Conservation (phyloP, 2,329 filamentous ascomycete species). For the Ophiostoma pallidulum region DNA sequence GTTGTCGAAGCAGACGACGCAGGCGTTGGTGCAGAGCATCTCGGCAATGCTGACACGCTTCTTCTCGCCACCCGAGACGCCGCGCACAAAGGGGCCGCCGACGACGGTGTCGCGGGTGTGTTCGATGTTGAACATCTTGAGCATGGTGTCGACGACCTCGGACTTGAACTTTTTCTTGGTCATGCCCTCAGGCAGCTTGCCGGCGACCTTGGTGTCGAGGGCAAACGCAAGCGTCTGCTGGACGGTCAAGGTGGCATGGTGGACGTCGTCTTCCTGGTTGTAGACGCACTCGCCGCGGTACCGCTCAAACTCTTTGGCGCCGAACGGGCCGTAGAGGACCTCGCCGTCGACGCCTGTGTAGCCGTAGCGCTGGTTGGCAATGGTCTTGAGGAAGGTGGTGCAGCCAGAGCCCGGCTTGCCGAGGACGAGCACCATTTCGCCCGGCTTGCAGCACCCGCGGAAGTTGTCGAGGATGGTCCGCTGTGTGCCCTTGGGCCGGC, state of each 20-base stretch:
- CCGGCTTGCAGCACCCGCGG: slow-evolving; percentile 60
- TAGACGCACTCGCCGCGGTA: slow-evolving; percentile 80
- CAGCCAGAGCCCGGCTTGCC: slow-evolving; percentile 67
- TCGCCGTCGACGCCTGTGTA: slow-evolving; percentile 54
- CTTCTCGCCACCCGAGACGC: slow-evolving; percentile 69
- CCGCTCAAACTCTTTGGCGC: slow-evolving; percentile 58
- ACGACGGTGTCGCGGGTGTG: slow-evolving; percentile 80
- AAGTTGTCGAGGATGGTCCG: slow-evolving; percentile 66
- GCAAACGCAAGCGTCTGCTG: slow-evolving; percentile 82
- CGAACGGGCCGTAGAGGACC: slow-evolving; percentile 67
- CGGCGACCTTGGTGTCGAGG: slow-evolving; percentile 73
- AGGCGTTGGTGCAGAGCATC: slow-evolving; percentile 67
- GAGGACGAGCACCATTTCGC: slow-evolving; percentile 81
- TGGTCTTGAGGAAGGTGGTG: slow-evolving; percentile 59
- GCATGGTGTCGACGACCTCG: slow-evolving; percentile 60
- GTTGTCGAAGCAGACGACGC: slow-evolving; percentile 67
- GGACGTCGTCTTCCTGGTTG: slow-evolving; percentile 78
- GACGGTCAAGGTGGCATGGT: slow-evolving; percentile 77
- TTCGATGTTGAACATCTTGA: slow-evolving; percentile 92
- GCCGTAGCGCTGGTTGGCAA: slow-evolving; percentile 54
- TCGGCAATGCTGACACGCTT: slow-evolving; percentile 78
- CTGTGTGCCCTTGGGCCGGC: slow-evolving; percentile 59
- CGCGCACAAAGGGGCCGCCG: slow-evolving; percentile 71
- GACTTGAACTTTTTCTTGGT: slow-evolving; percentile 62
- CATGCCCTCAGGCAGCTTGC: slow-evolving; percentile 66